Percentiles rank a stretch among this genome's conserved stretches.
Evolutionary conservation across 1,139 yeast species (phyloP).

Genomic region (Torulaspora pretoriensis): DNA sequence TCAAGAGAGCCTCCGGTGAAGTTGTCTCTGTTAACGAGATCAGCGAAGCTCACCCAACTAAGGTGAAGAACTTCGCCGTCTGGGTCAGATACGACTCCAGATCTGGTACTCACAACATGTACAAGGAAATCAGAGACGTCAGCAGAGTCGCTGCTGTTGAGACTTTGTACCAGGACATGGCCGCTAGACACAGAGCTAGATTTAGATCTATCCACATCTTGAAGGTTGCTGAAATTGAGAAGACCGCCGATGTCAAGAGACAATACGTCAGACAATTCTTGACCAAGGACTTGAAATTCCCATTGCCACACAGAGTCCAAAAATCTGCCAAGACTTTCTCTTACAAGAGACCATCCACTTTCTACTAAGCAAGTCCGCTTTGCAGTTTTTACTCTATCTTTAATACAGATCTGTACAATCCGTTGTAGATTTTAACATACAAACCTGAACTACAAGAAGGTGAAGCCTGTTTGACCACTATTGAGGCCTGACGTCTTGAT

Average conservation of each 20-base stretch:
- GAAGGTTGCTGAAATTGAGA: slow-evolving; percentile 98
- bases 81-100: slow-evolving; percentile 99
- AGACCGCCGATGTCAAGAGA: slow-evolving; percentile 98
- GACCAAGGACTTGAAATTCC: slow-evolving; percentile 96
- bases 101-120: slow-evolving; percentile 99
- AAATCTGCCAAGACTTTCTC: slow-evolving; percentile 85
- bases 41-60: slow-evolving; percentile 95
- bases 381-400: slow-evolving; percentile 16
- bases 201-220: slow-evolving; percentile 98
- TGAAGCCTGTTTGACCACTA: too few relatives aligned
- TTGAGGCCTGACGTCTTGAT: too few relatives aligned
- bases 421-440: slow-evolving; percentile 23
- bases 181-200: slow-evolving; percentile 99
- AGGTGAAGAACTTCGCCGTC: slow-evolving; percentile 99
- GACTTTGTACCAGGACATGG: slow-evolving; percentile 98
- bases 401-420: slow-evolving; percentile 23
- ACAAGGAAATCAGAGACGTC: slow-evolving; percentile 99
- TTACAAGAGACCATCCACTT: slow-evolving; percentile 94
- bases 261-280: slow-evolving; percentile 98
- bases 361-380: slow-evolving; percentile 55
- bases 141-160: slow-evolving; percentile 99
- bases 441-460: slow-evolving; percentile 15
- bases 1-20: slow-evolving; percentile 99
- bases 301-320: slow-evolving; percentile 99
- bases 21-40: slow-evolving; percentile 88